Conservation (phyloP, 2,329 filamentous ascomycete species). For the Colletotrichum falcatum region DNA sequence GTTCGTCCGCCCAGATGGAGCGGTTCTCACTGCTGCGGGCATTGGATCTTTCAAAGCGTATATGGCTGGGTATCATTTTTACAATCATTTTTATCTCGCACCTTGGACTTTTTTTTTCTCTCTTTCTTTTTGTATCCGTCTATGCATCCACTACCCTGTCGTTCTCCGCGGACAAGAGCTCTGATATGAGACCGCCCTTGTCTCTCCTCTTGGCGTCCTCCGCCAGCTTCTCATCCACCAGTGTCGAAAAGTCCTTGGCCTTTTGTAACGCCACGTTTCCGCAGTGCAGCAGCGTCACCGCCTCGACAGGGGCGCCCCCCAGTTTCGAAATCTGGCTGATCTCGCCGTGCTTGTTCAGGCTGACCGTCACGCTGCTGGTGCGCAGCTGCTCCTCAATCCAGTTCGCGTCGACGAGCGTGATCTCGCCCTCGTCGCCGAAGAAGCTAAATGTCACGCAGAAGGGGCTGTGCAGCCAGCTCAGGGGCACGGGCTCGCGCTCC, state of each 20-base stretch:
- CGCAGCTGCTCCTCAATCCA: conserved; percentile 82
- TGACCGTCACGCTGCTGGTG: conserved; percentile 81
- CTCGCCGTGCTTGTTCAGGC: conserved; percentile 89
- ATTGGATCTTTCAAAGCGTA: conserved; percentile 24
- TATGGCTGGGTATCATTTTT: conserved; percentile 42
- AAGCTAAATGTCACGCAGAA: conserved; percentile 92
- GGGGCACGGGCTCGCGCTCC: conserved; percentile 89
- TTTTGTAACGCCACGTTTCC: conserved; percentile 80
- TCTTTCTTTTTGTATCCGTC: conserved; percentile 47
- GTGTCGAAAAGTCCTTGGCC: conserved; percentile 81
- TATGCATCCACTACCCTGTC: conserved; percentile 66
- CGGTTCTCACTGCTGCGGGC: conserved; percentile 3
- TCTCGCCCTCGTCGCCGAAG: conserved; percentile 78
- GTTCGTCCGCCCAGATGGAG: background rate
- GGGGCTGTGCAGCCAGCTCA: conserved; percentile 92
- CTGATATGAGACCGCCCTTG: conserved; percentile 81
- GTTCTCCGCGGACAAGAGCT: conserved; percentile 84
- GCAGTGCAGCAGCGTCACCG: conserved; percentile 81
- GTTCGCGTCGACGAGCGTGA: conserved; percentile 78
- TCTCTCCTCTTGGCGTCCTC: conserved; percentile 84
- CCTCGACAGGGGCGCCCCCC: conserved; percentile 85
- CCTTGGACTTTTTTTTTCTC: conserved; percentile 42
- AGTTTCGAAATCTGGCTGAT: conserved; percentile 93
- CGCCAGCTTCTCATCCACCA: conserved; percentile 79
- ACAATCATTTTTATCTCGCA: conserved; percentile 13